Evolutionary conservation across 768 basidiomycete genomes (phyloP), one percentile per base, ranked within the genome.

Genomic region (Pisolithus albus): DNA sequence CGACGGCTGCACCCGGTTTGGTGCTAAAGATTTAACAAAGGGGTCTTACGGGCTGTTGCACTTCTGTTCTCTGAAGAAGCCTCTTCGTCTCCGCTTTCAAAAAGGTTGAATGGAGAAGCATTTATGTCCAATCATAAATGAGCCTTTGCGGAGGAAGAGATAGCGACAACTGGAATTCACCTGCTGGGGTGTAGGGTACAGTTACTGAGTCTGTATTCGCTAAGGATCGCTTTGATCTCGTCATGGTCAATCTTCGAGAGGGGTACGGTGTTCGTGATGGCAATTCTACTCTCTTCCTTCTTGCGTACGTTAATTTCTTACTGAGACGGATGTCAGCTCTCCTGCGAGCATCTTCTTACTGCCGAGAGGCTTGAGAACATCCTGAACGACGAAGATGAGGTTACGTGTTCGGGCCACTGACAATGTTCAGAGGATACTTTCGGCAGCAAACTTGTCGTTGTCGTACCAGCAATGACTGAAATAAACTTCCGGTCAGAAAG

Each of bases 331-430:
- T 96, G 9, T 95, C 96, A 99, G 72, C 67, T 99, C 96, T 32
- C 75, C 62, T 70, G 97, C 92, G 52, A 99, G 90, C 61, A 96
- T 72, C 52, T 79, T 86, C 63, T 96, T 92, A 74, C 98, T 95
- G 23, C 87, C 89, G 15, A 98, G 81, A n/a, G 96, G 96, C 72
- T 98, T 99, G 34, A 96, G 80, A 26, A 99, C 96, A 62, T 99
- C 96, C 46, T 98, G 81, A 26, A 98, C 88, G 67, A 99, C 98
- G 70, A 98, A 98, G 54, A 99, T 97, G 34, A 98, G 83, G 68
- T 97, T 92, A 68, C 96, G 98, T 38, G 96, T 98, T 53, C 96
- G 84, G 7, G 96, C 95, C 58, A 99, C 96, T 91, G 70, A 26
- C 50, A 18, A 42, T 40, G 43, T 47, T 43, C 47, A n/a, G 58